phyloP scores from a whole-genome alignment of 2,329 filamentous ascomycete species.

The Phialophora chinensis region DNA sequence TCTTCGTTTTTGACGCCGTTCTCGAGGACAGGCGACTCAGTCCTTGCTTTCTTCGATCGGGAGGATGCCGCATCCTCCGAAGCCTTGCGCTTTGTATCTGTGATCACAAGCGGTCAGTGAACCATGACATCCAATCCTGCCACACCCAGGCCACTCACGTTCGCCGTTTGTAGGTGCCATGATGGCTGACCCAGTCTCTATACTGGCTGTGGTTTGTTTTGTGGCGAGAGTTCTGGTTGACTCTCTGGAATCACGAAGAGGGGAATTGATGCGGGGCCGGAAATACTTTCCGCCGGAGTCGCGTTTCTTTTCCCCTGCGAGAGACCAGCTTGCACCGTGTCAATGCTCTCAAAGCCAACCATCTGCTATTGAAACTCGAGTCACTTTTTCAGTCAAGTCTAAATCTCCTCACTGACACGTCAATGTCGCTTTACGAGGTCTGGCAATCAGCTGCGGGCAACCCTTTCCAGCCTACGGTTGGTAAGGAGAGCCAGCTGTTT shows the following conservation, averaged over 20 bases:
- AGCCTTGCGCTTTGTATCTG: constrained; percentile 54
- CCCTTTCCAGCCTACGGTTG: constrained; percentile 79
- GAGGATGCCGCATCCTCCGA: constrained; percentile 55
- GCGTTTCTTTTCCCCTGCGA: constrained; percentile 4
- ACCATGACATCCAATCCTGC: not conserved
- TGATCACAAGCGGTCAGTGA: constrained; percentile 7
- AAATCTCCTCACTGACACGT: constrained; percentile 13
- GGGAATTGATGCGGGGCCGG: not conserved
- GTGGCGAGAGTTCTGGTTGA: not conserved
- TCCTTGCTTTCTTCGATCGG: constrained; percentile 57
- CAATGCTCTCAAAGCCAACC: not conserved
- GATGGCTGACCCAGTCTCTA: not conserved
- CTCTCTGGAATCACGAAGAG: not conserved
- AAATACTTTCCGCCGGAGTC: constrained; percentile 6
- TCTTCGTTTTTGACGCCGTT: constrained; percentile 33
- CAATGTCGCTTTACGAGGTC: constrained; percentile 78
- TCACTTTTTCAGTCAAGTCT: not conserved
- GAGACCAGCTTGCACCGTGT: constrained; percentile 15
- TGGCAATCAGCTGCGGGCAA: constrained; percentile 91
- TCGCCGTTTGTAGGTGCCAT: constrained; percentile 32
- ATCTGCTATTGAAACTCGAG: not conserved
- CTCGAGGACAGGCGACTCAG: constrained; percentile 51
- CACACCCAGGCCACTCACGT: constrained; percentile 25
- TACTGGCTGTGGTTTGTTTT: not conserved
- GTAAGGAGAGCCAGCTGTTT: constrained; percentile 83